Conservation (phyloP, 345 rosid genomes). For the Syzygium grande region DNA sequence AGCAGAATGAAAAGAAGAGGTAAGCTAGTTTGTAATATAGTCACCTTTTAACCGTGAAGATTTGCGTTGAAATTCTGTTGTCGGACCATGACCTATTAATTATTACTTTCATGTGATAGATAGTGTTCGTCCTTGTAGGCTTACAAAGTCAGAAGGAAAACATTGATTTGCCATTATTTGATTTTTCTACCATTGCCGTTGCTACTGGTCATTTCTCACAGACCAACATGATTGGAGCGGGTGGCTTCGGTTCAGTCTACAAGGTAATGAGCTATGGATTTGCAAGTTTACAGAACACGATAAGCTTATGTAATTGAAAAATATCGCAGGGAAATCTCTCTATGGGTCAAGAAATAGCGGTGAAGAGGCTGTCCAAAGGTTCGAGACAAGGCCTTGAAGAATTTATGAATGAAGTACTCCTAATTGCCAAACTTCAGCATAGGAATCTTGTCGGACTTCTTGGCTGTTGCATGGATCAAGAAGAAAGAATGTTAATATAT, state of each 20-base stretch:
- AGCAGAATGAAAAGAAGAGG: not conserved
- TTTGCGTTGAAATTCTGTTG: not conserved
- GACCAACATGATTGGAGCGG: slow-evolving; percentile 19
- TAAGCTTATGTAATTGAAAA: not conserved
- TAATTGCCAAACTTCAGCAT: slow-evolving; percentile 36
- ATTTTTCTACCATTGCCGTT: slow-evolving; percentile 9
- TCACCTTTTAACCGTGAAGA: not conserved
- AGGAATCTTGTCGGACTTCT: slow-evolving; percentile 26
- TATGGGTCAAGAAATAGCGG: slow-evolving; percentile 27
- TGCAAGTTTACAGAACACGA: not conserved
- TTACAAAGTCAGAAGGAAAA: not conserved
- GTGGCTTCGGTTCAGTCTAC: slow-evolving; percentile 37
- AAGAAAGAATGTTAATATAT: slow-evolving; percentile 20
- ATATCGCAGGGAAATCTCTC: slow-evolving; percentile 8
- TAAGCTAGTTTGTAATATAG: not conserved
- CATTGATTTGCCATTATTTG: slow-evolving; percentile 13
- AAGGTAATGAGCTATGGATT: not conserved
- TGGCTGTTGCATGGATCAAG: slow-evolving; percentile 18
- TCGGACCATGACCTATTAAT: not conserved
- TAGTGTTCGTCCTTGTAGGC: not conserved
- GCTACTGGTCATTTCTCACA: slow-evolving; percentile 25
- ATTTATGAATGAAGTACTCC: slow-evolving; percentile 21
- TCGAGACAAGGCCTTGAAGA: slow-evolving; percentile 25
- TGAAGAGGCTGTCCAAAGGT: slow-evolving; percentile 24
- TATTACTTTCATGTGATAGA: not conserved